These are phyloP conservation scores for Grosmannia clavigera DNA, from an alignment of 2,329 filamentous ascomycete species.

Conservation along the genomic window DNA sequence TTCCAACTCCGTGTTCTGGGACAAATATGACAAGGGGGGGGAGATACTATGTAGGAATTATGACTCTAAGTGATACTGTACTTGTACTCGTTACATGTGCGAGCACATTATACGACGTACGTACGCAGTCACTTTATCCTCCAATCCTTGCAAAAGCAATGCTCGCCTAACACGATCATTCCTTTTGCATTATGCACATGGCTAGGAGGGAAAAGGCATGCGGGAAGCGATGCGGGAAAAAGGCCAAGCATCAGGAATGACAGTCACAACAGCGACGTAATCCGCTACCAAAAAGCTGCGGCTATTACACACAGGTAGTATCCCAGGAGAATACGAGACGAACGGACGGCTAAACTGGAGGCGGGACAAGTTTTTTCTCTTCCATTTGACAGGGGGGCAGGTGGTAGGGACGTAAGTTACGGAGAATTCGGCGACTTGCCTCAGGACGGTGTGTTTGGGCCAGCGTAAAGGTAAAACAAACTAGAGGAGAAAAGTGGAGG, in stretches of 20 bases:
- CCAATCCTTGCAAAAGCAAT: too few species aligned
- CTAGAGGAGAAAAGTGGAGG: constrained; percentile 7
- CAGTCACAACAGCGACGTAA: neutral
- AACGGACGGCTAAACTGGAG: neutral
- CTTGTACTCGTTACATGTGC: neutral
- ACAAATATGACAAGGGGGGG: neutral
- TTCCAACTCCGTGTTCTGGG: neutral
- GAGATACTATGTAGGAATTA: neutral
- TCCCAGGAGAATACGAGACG: neutral
- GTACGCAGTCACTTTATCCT: too few species aligned
- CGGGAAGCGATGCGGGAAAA: too few species aligned
- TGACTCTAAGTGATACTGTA: neutral
- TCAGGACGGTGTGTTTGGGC: neutral
- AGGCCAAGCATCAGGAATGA: neutral
- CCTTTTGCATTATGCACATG: neutral
- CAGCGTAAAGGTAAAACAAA: constrained; percentile 12
- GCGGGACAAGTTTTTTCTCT: too few species aligned
- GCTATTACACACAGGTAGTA: neutral
- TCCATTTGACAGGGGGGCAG: too few species aligned
- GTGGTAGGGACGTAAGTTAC: too few species aligned
- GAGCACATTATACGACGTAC: too few species aligned
- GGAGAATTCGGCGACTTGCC: too few species aligned
- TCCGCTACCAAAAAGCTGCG: neutral
- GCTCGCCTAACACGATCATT: too few species aligned
- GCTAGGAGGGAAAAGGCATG: neutral